phyloP scores from a whole-genome alignment of 2,329 filamentous ascomycete species.

The Arachnomyces sp. region DNA sequence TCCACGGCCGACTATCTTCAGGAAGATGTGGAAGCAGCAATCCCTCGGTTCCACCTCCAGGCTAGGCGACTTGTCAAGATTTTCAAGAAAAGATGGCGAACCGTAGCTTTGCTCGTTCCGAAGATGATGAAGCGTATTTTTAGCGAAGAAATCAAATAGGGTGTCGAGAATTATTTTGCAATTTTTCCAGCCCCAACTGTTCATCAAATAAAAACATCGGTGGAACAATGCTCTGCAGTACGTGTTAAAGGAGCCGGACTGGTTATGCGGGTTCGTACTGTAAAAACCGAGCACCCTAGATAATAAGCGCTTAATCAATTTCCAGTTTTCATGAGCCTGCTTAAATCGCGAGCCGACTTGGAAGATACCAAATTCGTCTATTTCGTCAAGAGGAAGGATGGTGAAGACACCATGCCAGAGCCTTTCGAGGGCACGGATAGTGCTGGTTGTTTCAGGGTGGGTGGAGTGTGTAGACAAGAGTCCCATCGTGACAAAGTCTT shows the following conservation, averaged over 20 bases:
- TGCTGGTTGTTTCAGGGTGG: slow-evolving; percentile 26
- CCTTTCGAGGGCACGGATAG: slow-evolving; percentile 28
- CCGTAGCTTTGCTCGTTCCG: slow-evolving; percentile 44
- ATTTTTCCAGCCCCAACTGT: slow-evolving; percentile 50
- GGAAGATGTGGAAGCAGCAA: slow-evolving; percentile 50
- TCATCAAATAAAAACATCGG: slow-evolving; percentile 48
- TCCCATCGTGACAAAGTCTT: slow-evolving; percentile 34
- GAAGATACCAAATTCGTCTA: slow-evolving; percentile 45
- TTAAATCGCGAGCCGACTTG: slow-evolving; percentile 34
- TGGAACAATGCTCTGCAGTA: slow-evolving; percentile 47
- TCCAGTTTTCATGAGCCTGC: slow-evolving; percentile 44
- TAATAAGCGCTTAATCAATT: slow-evolving; percentile 39
- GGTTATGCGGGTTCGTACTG: slow-evolving; percentile 30
- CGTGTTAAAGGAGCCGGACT: slow-evolving; percentile 44
- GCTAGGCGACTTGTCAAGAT: slow-evolving; percentile 37
- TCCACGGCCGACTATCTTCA: slow-evolving; percentile 49
- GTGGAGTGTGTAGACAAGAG: slow-evolving; percentile 28
- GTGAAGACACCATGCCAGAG: slow-evolving; percentile 43
- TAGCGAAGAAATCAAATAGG: slow-evolving; percentile 55
- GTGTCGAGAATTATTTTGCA: slow-evolving; percentile 48
- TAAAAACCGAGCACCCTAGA: slow-evolving; percentile 43
- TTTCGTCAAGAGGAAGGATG: slow-evolving; percentile 46
- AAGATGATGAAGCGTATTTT: slow-evolving; percentile 45
- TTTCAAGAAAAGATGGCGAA: slow-evolving; percentile 48
- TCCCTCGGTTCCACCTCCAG: slow-evolving; percentile 43